Conservation (phyloP, 2,329 filamentous ascomycete genomes). For the Boeremia lycopersici region DNA sequence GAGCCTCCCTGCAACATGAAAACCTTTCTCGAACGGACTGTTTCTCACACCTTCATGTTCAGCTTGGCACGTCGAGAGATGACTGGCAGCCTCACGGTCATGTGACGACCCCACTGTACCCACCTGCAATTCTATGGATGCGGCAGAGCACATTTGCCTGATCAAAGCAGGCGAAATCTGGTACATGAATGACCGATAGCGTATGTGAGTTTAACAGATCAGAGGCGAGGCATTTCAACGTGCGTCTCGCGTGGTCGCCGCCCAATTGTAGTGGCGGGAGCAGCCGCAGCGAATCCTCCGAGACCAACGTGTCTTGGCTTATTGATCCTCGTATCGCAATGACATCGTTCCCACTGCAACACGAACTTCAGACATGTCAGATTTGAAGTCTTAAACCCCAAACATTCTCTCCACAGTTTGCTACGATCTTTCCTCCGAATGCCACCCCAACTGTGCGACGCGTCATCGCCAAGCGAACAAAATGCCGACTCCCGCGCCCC, state of each 20-base stretch:
- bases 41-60: too few relatives aligned
- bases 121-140: too few relatives aligned
- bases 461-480: conserved; percentile 29
- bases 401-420: conserved; percentile 4
- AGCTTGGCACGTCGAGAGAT: too few relatives aligned
- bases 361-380: neutral
- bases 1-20: too few relatives aligned
- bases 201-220: too few relatives aligned
- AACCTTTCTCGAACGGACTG: too few relatives aligned
- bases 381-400: neutral
- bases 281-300: conserved; percentile 5
- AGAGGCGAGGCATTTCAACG: too few relatives aligned
- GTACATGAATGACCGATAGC: too few relatives aligned
- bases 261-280: conserved; percentile 1
- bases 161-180: too few relatives aligned
- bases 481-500: conserved; percentile 28
- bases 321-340: neutral
- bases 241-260: neutral
- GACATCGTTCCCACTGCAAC: neutral
- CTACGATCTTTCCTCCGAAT: conserved; percentile 4
- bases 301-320: neutral
- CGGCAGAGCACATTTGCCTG: too few relatives aligned
- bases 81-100: too few relatives aligned
- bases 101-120: too few relatives aligned
- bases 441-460: conserved; percentile 16